Conservation (phyloP, 148 eudicot genomes). For the Mesembryanthemum crystallinum region DNA sequence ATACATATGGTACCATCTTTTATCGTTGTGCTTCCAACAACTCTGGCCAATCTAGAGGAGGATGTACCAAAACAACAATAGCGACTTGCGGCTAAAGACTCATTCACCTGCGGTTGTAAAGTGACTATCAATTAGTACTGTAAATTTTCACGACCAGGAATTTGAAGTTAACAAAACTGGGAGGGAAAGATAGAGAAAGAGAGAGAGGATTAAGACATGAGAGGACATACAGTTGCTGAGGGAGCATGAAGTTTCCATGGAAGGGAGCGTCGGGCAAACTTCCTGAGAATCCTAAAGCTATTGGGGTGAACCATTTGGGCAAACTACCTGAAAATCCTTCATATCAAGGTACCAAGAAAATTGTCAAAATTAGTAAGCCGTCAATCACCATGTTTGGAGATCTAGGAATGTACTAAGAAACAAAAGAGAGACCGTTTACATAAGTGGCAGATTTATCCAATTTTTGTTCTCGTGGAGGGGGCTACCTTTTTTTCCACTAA, state of each 20-base stretch:
- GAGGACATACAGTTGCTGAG: neutral
- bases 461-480: too few species aligned
- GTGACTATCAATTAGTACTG: too few species aligned
- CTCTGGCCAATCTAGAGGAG: constrained; percentile 25
- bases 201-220: neutral
- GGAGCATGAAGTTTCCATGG: neutral
- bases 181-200: neutral
- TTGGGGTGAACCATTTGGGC: constrained; percentile 3
- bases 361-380: too few species aligned
- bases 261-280: neutral
- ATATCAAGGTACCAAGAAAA: too few species aligned
- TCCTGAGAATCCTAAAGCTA: neutral
- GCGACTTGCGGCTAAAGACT: constrained; percentile 30
- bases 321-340: neutral
- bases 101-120: constrained; percentile 32
- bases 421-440: too few species aligned
- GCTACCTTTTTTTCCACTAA: too few species aligned
- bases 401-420: too few species aligned
- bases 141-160: neutral
- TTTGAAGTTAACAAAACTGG: neutral
- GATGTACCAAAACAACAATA: constrained; percentile 39
- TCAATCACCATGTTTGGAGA: too few species aligned
- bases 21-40: constrained; percentile 18
- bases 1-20: constrained; percentile 34
- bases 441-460: too few species aligned